Base-by-base conservation (phyloP, 164 flowering plant genomes). In the Vitis rotundifolia region DNA sequence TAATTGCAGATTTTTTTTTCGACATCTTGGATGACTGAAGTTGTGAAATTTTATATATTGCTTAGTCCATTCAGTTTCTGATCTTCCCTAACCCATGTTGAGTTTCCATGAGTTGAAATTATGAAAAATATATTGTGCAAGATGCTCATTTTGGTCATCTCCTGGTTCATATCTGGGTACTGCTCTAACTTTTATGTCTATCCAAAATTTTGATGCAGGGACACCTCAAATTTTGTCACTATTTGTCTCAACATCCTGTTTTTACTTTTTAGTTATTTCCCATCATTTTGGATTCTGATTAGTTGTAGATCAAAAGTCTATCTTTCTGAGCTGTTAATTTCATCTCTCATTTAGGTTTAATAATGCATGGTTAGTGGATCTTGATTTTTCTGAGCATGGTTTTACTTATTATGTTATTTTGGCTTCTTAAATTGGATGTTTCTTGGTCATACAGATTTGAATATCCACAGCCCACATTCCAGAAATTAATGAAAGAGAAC, bases 401-500 rank as follows among this genome's bases (percentile, higher is more conserved):
- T 48, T 26, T 49, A 59, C 29, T 52, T 65, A 3, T 13, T 48
- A 18, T 37, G 48, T 56, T 28, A 37, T 29, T 48, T 44, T 26
- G 49, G 37, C 26, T 58, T 44, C 29, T 57, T 56, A 55, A 47
- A 37, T 37, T 48, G 44, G 54, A 26, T 37, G 5, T 61, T 68
- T 65, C 31, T 55, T 54, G 0, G 26, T 44, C 22, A 13, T 80
- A 73, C 73, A 95, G 99, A 66, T 95, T 95, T 84, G 99, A 93
- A 53, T 95, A 95, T 75, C 99, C 99, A 6, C 98, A 93, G 71
- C 99, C 99, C 59, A 95, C 99, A 49, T 95, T 95, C 78, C 97
- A 84, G 83, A 95, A 91, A 74, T 78, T 95, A 72, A 84, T 95
- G 97, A 95, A 95, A 79, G 99, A 95, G 83, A 87, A 95, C 71